A percentile compares a stretch with the other conserved stretches of the same genome.
phyloP scores from a whole-genome alignment of 768 basidiomycete species.

The Paxillus involutus region DNA sequence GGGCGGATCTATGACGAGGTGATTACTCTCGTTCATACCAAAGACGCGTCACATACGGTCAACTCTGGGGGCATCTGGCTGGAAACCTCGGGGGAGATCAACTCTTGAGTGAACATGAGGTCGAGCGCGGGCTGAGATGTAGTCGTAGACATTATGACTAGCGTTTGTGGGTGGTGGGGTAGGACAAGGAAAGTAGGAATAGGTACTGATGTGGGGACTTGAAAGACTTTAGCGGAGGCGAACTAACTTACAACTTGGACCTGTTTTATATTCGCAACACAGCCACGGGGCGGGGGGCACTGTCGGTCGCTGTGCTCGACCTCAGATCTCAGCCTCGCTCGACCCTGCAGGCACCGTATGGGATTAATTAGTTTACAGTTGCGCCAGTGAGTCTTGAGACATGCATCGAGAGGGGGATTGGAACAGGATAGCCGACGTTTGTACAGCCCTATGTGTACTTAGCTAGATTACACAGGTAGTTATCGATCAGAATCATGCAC shows the following conservation, averaged over 20 bases:
- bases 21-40: neutral
- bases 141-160: conserved; percentile 9
- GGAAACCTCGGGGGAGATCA: conserved; percentile 68
- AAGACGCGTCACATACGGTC: conserved; percentile 6
- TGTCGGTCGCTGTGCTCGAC: neutral
- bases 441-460: too few species aligned
- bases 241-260: too few species aligned
- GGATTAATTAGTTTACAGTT: too few species aligned
- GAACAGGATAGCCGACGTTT: too few species aligned
- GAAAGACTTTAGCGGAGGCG: neutral
- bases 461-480: too few species aligned
- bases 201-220: neutral
- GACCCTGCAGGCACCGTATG: too few species aligned
- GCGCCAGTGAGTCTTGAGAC: too few species aligned
- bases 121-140: conserved; percentile 69
- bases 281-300: conserved; percentile 10
- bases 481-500: too few species aligned
- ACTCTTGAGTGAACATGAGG: conserved; percentile 70
- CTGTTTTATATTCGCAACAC: conserved; percentile 5
- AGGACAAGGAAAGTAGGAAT: conserved; percentile 2
- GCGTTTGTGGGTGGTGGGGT: neutral
- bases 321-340: too few species aligned
- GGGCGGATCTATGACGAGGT: conserved; percentile 74
- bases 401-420: too few species aligned
- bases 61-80: conserved; percentile 55